Evolutionary conservation across 2,329 filamentous ascomycete species (phyloP).

Genomic region (Penicillium italicum): DNA sequence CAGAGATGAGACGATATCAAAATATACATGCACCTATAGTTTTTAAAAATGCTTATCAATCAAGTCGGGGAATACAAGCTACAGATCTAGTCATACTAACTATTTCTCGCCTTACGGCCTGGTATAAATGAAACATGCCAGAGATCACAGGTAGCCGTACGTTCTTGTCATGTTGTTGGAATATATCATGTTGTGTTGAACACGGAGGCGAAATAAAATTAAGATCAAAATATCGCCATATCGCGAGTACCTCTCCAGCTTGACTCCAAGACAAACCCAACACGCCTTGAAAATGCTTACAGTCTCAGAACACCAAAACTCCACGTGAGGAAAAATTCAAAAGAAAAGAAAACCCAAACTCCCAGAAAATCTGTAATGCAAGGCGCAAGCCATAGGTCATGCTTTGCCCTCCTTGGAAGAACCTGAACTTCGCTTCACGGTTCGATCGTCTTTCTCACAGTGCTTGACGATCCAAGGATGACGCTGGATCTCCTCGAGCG

Average conservation of each 20-base stretch:
- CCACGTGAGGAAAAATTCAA: constrained; percentile 10
- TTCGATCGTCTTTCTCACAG: constrained; percentile 60
- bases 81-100: neutral
- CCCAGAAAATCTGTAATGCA: constrained; percentile 16
- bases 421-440: constrained; percentile 43
- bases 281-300: constrained; percentile 18
- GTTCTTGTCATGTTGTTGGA: neutral
- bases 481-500: constrained; percentile 79
- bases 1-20: neutral
- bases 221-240: constrained; percentile 18
- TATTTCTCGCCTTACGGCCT: neutral
- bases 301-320: constrained; percentile 14
- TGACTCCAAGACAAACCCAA: constrained; percentile 9
- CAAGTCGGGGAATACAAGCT: neutral
- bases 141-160: neutral
- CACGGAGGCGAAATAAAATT: constrained; percentile 16
- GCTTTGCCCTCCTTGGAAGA: constrained; percentile 34
- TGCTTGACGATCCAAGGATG: constrained; percentile 98
- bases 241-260: constrained; percentile 13
- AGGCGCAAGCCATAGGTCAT: constrained; percentile 18
- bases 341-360: constrained; percentile 20
- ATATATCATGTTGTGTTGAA: neutral
- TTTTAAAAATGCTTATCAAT: neutral
- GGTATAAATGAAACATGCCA: neutral
- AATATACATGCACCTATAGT: neutral